Evolutionary conservation across 257 asterid genomes (phyloP).

Genomic region (Forsythia viridissima): DNA sequence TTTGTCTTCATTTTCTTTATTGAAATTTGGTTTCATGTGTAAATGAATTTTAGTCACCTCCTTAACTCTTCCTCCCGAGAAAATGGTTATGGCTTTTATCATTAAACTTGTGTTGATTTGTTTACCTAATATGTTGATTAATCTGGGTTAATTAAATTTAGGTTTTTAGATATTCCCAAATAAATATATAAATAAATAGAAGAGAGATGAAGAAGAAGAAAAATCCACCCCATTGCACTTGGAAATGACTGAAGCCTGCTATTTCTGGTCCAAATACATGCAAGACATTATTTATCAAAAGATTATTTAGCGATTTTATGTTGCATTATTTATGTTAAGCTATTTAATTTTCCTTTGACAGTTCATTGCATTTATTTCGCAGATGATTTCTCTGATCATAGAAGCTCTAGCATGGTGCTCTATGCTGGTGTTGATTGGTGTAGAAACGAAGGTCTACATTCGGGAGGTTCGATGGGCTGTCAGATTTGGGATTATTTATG

Average conservation of each 20-base stretch:
- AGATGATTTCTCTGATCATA: constrained; percentile 63
- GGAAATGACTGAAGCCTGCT: neutral
- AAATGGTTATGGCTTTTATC: neutral
- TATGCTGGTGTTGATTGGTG: constrained; percentile 69
- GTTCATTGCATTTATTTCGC: constrained; percentile 22
- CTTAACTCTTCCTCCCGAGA: neutral
- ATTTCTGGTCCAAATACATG: neutral
- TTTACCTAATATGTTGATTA: neutral
- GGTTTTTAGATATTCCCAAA: neutral
- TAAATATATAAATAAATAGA: constrained; percentile 7
- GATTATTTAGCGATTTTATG: neutral
- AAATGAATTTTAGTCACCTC: neutral
- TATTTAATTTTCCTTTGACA: constrained; percentile 16
- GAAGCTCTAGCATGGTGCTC: constrained; percentile 85
- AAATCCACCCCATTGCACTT: neutral
- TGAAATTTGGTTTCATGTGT: neutral
- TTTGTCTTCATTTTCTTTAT: neutral
- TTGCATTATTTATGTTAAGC: constrained; percentile 1
- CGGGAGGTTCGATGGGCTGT: constrained; percentile 83
- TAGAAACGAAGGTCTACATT: constrained; percentile 75
- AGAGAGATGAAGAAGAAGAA: neutral
- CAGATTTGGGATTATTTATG: constrained; percentile 79
- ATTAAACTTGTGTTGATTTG: neutral
- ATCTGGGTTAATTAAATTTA: neutral
- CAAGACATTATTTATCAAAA: neutral